phyloP scores from a whole-genome alignment of 2,329 filamentous ascomycete genomes.

The Claviceps humidiphila region DNA sequence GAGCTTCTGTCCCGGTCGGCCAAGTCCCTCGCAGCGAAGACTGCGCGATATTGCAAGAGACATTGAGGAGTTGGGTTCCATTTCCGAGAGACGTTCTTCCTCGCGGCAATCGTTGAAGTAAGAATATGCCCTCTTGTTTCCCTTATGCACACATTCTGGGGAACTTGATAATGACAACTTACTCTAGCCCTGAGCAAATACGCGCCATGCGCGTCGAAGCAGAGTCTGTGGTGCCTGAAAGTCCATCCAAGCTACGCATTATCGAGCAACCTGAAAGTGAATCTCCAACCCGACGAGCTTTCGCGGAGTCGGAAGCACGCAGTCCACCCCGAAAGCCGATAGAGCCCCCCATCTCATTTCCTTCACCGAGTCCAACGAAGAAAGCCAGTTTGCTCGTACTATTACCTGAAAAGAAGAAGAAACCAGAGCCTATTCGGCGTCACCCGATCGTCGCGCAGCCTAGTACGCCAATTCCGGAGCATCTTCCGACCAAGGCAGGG shows the following conservation, averaged over 20 bases:
- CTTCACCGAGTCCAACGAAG: conserved; percentile 16
- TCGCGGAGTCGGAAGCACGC: conserved; percentile 6
- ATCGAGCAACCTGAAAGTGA: conserved; percentile 45
- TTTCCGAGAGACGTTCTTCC: conserved; percentile 56
- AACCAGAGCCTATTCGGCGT: background rate
- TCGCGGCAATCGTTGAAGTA: conserved; percentile 58
- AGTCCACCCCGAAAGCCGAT: conserved; percentile 14
- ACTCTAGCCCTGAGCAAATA: conserved; percentile 46
- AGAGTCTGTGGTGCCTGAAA: conserved; percentile 54
- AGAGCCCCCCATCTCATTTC: conserved; percentile 18
- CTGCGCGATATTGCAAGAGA: conserved; percentile 44
- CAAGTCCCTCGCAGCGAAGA: conserved; percentile 41
- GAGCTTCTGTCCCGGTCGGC: conserved; percentile 24
- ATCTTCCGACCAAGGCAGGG: conserved; percentile 26
- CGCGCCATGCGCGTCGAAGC: conserved; percentile 41
- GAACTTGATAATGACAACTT: background rate
- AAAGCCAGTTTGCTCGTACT: conserved; percentile 5
- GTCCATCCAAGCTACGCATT: conserved; percentile 45
- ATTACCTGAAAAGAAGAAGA: conserved; percentile 17
- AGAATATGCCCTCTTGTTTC: conserved; percentile 13
- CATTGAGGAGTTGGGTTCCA: conserved; percentile 38
- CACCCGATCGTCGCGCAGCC: background rate
- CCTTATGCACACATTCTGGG: background rate
- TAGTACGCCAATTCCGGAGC: conserved; percentile 3
- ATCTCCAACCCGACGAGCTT: conserved; percentile 24